These are phyloP conservation scores for Berberis thunbergii DNA, from an alignment of 164 flowering plant genomes.

Conservation along the genomic window DNA sequence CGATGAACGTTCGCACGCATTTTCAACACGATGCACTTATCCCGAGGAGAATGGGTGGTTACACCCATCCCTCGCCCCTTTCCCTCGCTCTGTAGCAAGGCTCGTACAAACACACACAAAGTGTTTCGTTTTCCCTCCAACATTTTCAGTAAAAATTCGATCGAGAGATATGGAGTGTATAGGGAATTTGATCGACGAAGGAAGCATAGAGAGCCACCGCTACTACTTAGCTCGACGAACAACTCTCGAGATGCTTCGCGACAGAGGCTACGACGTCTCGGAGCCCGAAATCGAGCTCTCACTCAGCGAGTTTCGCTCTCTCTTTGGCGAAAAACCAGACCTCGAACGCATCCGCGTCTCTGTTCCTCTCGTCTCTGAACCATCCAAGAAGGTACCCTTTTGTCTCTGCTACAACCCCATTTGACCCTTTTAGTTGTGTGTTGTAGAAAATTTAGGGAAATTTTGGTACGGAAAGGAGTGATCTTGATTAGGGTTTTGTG, in stretches of 20 bases:
- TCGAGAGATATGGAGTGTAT: slow-evolving; percentile 27
- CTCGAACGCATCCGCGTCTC: slow-evolving; percentile 17
- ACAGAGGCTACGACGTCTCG: slow-evolving; percentile 62
- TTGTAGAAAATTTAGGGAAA: not conserved
- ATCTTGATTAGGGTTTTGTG: not conserved
- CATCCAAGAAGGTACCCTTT: slow-evolving; percentile 2
- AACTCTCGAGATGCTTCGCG: slow-evolving; percentile 68
- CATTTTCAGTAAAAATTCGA: not conserved
- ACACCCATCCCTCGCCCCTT: no score
- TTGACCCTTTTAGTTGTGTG: not conserved
- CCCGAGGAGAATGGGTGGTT: no score
- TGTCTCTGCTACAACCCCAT: not conserved
- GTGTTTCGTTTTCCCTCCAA: not conserved
- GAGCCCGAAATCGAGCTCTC: slow-evolving; percentile 44
- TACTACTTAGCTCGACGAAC: slow-evolving; percentile 66
- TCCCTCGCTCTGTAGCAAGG: no score
- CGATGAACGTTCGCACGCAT: no score
- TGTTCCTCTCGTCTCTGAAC: slow-evolving; percentile 3
- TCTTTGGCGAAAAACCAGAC: slow-evolving; percentile 44
- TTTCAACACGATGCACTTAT: no score
- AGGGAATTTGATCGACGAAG: slow-evolving; percentile 44
- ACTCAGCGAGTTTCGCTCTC: slow-evolving; percentile 47
- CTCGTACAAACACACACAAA: no score
- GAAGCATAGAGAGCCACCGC: slow-evolving; percentile 59
- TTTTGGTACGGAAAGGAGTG: not conserved